Base-by-base conservation (phyloP, 257 asterid species). In the Gynochthodes officinalis region DNA sequence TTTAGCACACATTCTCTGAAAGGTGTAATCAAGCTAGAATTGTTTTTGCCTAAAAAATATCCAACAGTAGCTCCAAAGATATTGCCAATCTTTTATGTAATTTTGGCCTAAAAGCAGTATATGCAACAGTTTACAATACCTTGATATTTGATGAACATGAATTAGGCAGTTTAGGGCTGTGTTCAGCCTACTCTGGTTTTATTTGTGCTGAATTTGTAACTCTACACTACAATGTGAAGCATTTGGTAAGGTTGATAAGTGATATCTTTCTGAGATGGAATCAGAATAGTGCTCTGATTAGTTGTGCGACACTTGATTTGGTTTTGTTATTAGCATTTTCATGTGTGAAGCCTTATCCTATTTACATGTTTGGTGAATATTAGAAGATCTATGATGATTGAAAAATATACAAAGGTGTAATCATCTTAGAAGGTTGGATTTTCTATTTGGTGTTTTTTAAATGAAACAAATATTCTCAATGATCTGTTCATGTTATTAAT, bases 11-110 rank as follows among this genome's bases (percentile, higher is more conserved):
- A 73, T 75, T 40, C 70, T 67, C 44, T 79, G 61, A 73, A 95
- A 49, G 99, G 99, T 63, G 99, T 95, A 65, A 92, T 95, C 77
- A 95, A 95, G 96, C 86, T 95, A 80, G 97, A 95, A 87, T 83
- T 95, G 58, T 95, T 92, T 86, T 82, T 95, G 78, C 97, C 99
- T 6, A 97, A 92, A 84, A 97, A 95, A 74, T 95, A 95, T 76
- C 99, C 99, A 23, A 95, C 92, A 98, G 99, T 98, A 82, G 99
- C 99, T 70, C 97, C 97, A 15, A 95, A 90, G 96, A 97, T 89
- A 87, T 67, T 63, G 57, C 62, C 42, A 23, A 15, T 23, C 42
- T 10, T 60, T 32, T 60, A 15, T 25, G 43, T 33, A 18, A 42
- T 4, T 69, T 33, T 13, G 10, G 59, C 37, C n/a, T 49, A n/a